Percentiles rank a stretch among this genome's conserved stretches.
Conservation (phyloP, 2,329 filamentous ascomycete genomes). For the Alternaria sp. region DNA sequence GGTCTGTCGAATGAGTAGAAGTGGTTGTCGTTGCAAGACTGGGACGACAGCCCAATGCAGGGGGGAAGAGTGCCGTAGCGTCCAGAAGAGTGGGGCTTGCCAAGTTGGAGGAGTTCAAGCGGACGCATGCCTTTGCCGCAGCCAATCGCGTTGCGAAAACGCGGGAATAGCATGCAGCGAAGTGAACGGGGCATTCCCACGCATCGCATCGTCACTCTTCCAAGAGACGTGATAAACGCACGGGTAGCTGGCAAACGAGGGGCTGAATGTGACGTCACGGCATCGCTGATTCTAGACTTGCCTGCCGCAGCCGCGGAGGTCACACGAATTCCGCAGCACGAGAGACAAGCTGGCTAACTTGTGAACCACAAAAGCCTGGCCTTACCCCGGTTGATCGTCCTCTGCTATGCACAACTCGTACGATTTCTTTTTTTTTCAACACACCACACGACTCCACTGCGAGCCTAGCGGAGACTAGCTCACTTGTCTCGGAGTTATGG, state of each 20-base stretch:
- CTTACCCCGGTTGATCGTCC: constrained; percentile 17
- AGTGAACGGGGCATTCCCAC: neutral
- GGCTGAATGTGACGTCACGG: constrained; percentile 13
- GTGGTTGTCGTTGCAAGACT: neutral
- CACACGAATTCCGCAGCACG: constrained; percentile 2
- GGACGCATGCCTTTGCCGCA: neutral
- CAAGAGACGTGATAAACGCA: neutral
- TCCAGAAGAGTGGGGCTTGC: constrained; percentile 2
- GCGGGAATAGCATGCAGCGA: neutral
- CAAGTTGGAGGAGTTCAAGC: neutral
- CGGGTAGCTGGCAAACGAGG: neutral
- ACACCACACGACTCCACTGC: constrained; percentile 15
- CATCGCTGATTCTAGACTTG: neutral
- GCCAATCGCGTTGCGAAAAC: neutral
- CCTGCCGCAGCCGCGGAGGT: constrained; percentile 5
- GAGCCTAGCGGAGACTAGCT: constrained; percentile 20
- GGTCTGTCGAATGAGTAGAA: neutral
- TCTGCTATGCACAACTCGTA: constrained; percentile 33
- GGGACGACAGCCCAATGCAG: neutral
- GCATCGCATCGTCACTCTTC: neutral
- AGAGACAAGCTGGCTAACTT: neutral
- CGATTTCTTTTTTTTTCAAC: constrained; percentile 25
- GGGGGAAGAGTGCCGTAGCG: neutral
- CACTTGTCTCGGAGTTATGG: constrained; percentile 23
- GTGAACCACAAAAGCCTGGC: constrained; percentile 24